Evolutionary conservation across 2,329 filamentous ascomycete genomes (phyloP), one percentile per base, ranked within the genome.

Genomic region (Pseudomassariella vexata): DNA sequence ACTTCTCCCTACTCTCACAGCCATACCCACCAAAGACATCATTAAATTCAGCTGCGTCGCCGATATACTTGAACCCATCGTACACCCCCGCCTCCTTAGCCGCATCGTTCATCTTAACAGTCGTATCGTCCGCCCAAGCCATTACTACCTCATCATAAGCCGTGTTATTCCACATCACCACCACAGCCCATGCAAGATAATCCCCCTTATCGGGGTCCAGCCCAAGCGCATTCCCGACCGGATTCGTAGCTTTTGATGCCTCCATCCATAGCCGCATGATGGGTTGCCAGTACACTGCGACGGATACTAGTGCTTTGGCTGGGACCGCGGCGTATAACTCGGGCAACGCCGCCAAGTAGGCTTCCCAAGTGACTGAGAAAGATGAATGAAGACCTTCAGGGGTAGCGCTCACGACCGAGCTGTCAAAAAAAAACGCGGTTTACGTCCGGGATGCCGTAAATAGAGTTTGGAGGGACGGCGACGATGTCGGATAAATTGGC

Each of bases 1-100:
- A 28, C 16, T 39, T 48, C n/a, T 42, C 37, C 15, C 55, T 25
- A 19, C 55, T 60, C 20, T 48, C 40, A 20, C 42, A 32, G 3
- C 60, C 59, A 36, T 59, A 62, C 5, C 52, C 42, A 7, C 36
- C 19, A 17, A 57, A 46, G 3, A 56, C 47, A 30, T 53, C 47
- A 55, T 69, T 56, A 17, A 50, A 47, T 6, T 35, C 32, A 15
- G 49, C 48, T 2, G 55, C 53, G 30, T 62, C 60, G 34, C 59
- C 57, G 20, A 60, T 43, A 38, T 60, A 68, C 39, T 64, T 56
- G 37, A 59, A 62, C 8, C 56, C 55, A n/a, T 52, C 46, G 23
- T 54, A 50, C 1, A 59, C 46, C 14, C 59, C 53, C 7, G 53
- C 46, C 45, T 45, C 41, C 19, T 36, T 35, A 10, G 49, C 38